Evolutionary conservation across 495 filamentous ascomycete species (phyloP).

Genomic region (Penicillium roqueforti): DNA sequence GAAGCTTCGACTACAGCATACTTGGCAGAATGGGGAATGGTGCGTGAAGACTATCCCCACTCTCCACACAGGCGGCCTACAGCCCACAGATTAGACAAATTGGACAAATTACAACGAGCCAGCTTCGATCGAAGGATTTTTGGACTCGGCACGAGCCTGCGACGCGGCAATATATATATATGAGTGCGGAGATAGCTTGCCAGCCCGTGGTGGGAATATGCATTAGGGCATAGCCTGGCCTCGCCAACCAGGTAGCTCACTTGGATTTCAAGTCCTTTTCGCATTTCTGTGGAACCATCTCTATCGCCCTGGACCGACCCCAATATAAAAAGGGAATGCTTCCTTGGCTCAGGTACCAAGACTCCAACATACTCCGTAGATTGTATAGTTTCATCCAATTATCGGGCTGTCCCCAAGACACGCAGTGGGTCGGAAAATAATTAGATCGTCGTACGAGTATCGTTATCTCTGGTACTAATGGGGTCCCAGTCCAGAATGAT

Average conservation of each 20-base stretch:
- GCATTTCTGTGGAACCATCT: not conserved
- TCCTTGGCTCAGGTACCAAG: not conserved
- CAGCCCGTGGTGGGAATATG: conserved; percentile 4
- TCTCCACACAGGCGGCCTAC: conserved; percentile 1
- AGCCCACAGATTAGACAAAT: not conserved
- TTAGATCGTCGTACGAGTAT: not conserved
- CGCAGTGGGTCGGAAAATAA: not conserved
- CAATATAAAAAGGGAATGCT: not conserved
- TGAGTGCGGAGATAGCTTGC: conserved; percentile 8
- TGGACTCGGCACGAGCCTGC: not conserved
- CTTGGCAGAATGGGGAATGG: not conserved
- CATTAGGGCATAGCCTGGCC: not conserved
- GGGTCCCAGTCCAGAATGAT: not conserved
- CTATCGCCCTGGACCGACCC: not conserved
- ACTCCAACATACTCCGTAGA: not conserved
- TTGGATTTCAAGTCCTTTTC: not conserved
- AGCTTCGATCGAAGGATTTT: conserved; percentile 3
- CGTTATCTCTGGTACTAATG: conserved; percentile 5
- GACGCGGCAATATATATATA: not conserved
- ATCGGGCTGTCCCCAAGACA: not conserved
- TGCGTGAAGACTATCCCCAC: conserved; percentile 1
- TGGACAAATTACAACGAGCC: not conserved
- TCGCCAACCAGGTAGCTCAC: not conserved
- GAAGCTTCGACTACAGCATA: not conserved
- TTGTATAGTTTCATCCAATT: not conserved